Evolutionary conservation across 805 yeast species (phyloP), one percentile per base, ranked within the genome.

Genomic region (Teunomyces atbi): DNA sequence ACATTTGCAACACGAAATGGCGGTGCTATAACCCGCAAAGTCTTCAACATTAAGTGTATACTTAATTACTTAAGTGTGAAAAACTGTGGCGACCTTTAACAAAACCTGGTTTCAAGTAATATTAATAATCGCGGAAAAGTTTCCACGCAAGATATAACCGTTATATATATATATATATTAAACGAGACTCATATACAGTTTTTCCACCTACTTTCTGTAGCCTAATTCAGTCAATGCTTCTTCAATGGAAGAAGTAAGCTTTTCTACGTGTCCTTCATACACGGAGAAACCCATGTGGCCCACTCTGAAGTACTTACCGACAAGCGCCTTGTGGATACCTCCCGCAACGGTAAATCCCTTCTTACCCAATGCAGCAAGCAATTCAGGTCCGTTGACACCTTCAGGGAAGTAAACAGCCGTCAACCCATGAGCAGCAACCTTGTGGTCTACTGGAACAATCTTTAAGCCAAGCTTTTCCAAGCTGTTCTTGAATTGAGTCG

Each of bases 231-330:
- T 57, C 50, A 76, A 62, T 13, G 79, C 59, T 37, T 70, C 74
- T 49, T 59, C 52, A 45, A 72, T 64, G 13, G 75, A 72, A 12
- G 48, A 55, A 18, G 62, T 48, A 39, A 71, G 60, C 51, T 58
- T 47, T 40, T 65, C 71, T 26, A 72, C 61, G 47, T 72, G 76
- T 39, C 74, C 76, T 44, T 62, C 69, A 49, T 68, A 67, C n/a
- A 72, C 66, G 40, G 90, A 78, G 48, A 82, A 83, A 52, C 97
- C 97, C 98, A 92, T 92, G 71, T 91, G 98, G 29, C 98, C 98
- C 49, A 91, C 83, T 68, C 98, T 81, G 74, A 92, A 88, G 72
- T 91, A 91, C 65, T 85, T 83, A 48, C 86, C 78, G 40, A 81
- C 84, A 58, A 89, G 81, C 19, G 82, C 89, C 66, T 81, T 83